These are phyloP conservation scores for Stachybotrys chartarum DNA, from an alignment of 2,329 filamentous ascomycete species.

Conservation along the genomic window DNA sequence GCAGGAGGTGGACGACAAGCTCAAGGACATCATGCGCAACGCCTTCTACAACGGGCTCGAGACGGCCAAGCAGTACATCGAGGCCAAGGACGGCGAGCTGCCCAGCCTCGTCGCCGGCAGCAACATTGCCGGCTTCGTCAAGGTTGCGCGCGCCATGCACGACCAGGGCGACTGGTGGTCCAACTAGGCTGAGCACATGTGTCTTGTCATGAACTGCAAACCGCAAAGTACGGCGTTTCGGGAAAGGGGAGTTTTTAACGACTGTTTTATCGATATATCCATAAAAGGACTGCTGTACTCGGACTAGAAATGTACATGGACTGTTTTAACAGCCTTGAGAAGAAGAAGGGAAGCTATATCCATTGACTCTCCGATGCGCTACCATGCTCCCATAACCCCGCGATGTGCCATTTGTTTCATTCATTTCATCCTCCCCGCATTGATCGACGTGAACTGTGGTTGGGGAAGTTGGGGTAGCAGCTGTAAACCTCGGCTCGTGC, in stretches of 20 bases:
- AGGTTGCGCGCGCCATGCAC: constrained; percentile 90
- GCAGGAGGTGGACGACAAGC: constrained; percentile 85
- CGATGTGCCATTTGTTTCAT: too few relatives aligned
- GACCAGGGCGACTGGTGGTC: constrained; percentile 93
- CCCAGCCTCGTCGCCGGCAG: constrained; percentile 86
- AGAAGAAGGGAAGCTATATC: too few relatives aligned
- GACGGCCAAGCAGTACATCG: constrained; percentile 85
- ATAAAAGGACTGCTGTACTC: too few relatives aligned
- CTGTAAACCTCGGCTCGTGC: too few relatives aligned
- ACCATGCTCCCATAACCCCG: too few relatives aligned
- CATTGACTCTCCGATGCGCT: too few relatives aligned
- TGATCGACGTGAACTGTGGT: too few relatives aligned
- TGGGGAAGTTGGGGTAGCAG: too few relatives aligned
- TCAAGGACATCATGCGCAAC: constrained; percentile 91
- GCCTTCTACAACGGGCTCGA: constrained; percentile 85
- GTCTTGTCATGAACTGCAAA: constrained; percentile 3
- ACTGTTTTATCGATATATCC: neutral
- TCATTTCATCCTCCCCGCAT: too few relatives aligned
- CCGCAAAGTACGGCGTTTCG: neutral
- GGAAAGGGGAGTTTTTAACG: neutral
- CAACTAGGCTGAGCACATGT: neutral
- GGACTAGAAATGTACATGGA: too few relatives aligned
- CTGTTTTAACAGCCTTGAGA: too few relatives aligned
- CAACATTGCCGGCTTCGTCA: constrained; percentile 97
- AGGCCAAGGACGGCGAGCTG: constrained; percentile 70